A percentile compares a stretch with the other conserved stretches of the same genome.
phyloP scores from a whole-genome alignment of 768 basidiomycete species.

The Rhodotorula paludigena region DNA sequence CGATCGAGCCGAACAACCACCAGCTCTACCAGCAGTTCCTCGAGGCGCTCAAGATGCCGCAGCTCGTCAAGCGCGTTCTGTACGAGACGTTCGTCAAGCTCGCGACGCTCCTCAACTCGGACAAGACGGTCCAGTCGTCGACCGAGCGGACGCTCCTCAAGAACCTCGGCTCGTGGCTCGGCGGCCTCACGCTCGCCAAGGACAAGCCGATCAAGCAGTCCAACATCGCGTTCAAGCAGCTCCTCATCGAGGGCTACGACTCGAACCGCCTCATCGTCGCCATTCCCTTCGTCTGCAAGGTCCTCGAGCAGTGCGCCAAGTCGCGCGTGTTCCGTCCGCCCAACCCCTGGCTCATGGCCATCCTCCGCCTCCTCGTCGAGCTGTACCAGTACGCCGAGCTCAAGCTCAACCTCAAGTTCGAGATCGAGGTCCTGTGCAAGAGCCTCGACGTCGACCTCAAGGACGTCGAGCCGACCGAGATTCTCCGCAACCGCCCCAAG shows the following conservation, averaged over 20 bases:
- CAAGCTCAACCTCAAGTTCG: constrained; percentile 94
- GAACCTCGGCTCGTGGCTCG: constrained; percentile 93
- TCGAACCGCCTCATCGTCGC: constrained; percentile 83
- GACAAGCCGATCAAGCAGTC: constrained; percentile 88
- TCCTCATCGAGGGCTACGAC: constrained; percentile 94
- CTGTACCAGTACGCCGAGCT: constrained; percentile 96
- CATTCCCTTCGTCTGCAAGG: constrained; percentile 97
- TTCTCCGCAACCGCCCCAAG: constrained; percentile 68
- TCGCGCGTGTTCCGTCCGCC: constrained; percentile 92
- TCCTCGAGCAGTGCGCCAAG: constrained; percentile 79
- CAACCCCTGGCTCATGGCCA: constrained; percentile 97
- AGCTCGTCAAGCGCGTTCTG: constrained; percentile 69
- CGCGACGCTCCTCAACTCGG: constrained; percentile 77
- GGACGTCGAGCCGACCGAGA: constrained; percentile 71
- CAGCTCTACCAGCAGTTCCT: constrained; percentile 89
- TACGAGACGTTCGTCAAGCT: constrained; percentile 91
- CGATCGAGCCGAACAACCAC: constrained; percentile 95
- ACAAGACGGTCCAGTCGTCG: constrained; percentile 76
- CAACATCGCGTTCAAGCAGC: constrained; percentile 92
- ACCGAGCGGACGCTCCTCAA: constrained; percentile 82
- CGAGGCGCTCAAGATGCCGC: constrained; percentile 67
- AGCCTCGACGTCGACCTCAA: constrained; percentile 81
- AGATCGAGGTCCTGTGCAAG: constrained; percentile 95
- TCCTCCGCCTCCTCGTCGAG: constrained; percentile 83
- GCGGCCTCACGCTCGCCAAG: constrained; percentile 83